Evolutionary conservation across 306 rosid genomes (phyloP), one percentile per base, ranked within the genome.

Genomic region (Rubus parviflorus): DNA sequence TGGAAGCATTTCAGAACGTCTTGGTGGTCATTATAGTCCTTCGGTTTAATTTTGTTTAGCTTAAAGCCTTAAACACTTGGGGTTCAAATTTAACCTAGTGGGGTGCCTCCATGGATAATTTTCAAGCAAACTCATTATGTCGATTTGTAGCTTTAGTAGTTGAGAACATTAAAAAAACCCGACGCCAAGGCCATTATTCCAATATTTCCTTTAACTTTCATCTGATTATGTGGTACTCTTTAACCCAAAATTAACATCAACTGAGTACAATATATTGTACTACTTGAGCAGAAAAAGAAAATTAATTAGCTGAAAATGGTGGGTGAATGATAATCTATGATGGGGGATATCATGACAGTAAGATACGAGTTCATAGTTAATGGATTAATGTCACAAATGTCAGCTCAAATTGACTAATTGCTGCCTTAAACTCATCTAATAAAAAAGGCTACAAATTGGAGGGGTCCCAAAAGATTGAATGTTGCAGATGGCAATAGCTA

Each of bases 1-100:
- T 88, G 88, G 86, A 81, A 68, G 47, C 42, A 14, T 51, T 38
- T 47, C 49, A 81, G 69, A 68, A 19, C 68, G 42, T 19, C 56
- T 73, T 60, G 78, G 77, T 35, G 12, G 13, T 15, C 74, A 8
- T 67, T 76, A 53, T 70, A 54, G 66, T 67, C 75, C 80, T 45
- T 76, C 8, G 37, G 13, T 82, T 79, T 85, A 40, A 16, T 15
- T 49, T 10, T 30, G 0, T 17, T n/a, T 8, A 11, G 23, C 46
- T 43, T 61, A n/a, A n/a, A n/a, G n/a, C n/a, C n/a, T n/a, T n/a
- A 38, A 23, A 65, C 14, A 68, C 10, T 65, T 51, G 54, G 41
- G 58, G 62, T 75, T 79, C 53, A 22, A 68, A 60, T 45, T 70
- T 30, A 30, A 30, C 35, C 35, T 30, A 30, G 2, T 30, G 35